Evolutionary conservation across 108 stramenopile species (phyloP).

Genomic region (Pelagomonas calceolata): DNA sequence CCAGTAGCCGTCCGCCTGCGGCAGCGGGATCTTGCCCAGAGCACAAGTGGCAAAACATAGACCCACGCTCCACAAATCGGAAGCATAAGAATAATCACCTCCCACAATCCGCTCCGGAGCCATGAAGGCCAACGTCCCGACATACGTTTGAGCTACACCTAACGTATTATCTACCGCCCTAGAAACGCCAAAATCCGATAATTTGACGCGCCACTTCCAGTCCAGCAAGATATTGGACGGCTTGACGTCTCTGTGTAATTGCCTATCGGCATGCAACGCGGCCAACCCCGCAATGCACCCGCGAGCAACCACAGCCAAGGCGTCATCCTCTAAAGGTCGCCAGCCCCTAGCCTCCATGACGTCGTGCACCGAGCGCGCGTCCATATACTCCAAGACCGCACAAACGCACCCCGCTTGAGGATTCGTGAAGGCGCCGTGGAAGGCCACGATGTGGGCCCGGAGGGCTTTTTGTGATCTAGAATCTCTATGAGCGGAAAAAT

Average conservation of each 20-base stretch:
- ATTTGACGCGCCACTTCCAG: constrained; percentile 8
- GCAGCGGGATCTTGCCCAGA: constrained; percentile 35
- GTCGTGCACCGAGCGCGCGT: constrained; percentile 27
- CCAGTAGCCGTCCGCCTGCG: constrained; percentile 16
- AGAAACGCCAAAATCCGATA: constrained; percentile 25
- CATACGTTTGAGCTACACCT: constrained; percentile 40
- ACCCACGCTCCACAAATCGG: constrained; percentile 53
- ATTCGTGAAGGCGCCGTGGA: constrained; percentile 52
- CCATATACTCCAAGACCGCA: constrained; percentile 37
- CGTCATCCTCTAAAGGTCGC: constrained; percentile 20
- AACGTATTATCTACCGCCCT: constrained; percentile 14
- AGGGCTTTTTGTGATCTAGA: background rate
- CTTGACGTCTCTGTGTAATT: constrained; percentile 59
- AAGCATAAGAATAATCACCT: constrained; percentile 25
- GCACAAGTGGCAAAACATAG: constrained; percentile 43
- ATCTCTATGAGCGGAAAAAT: background rate
- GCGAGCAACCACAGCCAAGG: constrained; percentile 31
- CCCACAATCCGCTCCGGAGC: constrained; percentile 47
- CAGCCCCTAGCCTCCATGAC: constrained; percentile 33
- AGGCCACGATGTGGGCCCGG: constrained; percentile 34
- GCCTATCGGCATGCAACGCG: constrained; percentile 31
- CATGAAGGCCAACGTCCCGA: constrained; percentile 55
- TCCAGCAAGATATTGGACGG: constrained; percentile 37
- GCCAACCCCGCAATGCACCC: constrained; percentile 31
- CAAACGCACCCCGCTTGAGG: constrained; percentile 30